Base-by-base conservation (phyloP, 2,329 filamentous ascomycete genomes). In the Endocalyx cinctus region DNA sequence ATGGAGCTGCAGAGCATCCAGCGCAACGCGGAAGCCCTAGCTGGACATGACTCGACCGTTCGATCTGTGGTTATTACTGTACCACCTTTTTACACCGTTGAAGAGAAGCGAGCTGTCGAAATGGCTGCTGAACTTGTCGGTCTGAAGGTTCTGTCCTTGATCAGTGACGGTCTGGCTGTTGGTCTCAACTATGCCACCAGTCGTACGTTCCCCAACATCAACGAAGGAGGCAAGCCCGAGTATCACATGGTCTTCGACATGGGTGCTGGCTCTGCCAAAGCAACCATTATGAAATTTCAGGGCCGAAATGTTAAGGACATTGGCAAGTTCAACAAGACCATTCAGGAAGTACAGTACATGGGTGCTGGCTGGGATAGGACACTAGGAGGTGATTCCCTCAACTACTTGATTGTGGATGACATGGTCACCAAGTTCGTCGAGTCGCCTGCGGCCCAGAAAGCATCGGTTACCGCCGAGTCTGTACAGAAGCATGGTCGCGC, bases 181-280 rank as follows among this genome's bases (percentile, higher is more conserved):
- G 92, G 88, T 17, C 66, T 98, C 47, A 94, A 98, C 65, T 98
- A 97, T 60, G 92, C 92, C 27, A 96, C 88, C 17, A 84, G 78
- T 52, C 79, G 92, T 51, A 87, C 84, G 12, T 98, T 97, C 62
- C 87, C 89, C 23, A 87, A 78, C 50, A 70, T 92, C 39, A 84
- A 78, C 35, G 82, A 92, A 34, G 87, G 87, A 34, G 83, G 77
- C 45, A 88, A 88, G 66, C 83, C 92, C 1, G 92, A 98, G 62
- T 78, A 89, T 50, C 87, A 98, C 64, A 66, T 98, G 58, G 79
- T 98, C 18, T 98, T 92, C 55, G 92, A 98, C 57, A 97, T 98
- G 89, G 92, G 92, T 47, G 89, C 92, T 47, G 92, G 92, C 5
- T 96, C 87, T 28, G 85, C 90, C 19, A 94, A 87, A 50, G 90